These are phyloP conservation scores for Lichtheimia corymbifera DNA, from an alignment of 371 early-diverging fungal species.

Conservation along the genomic window DNA sequence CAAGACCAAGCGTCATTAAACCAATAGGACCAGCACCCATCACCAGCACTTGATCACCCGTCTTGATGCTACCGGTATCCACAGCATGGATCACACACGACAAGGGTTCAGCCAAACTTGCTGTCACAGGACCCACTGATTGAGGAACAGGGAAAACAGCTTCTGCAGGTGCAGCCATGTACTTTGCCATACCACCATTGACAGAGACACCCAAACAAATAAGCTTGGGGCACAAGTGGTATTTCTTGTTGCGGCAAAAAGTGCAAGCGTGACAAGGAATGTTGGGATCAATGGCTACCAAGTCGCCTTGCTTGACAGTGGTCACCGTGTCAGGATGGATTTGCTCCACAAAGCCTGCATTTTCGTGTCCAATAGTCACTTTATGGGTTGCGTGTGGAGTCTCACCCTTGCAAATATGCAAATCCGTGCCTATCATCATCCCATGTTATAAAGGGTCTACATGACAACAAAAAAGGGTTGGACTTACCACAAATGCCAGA, in stretches of 20 bases:
- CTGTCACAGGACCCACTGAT: slow-evolving; percentile 45
- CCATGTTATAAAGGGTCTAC: neutral
- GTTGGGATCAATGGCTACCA: slow-evolving; percentile 58
- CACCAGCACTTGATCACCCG: slow-evolving; percentile 45
- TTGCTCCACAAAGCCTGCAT: slow-evolving; percentile 51
- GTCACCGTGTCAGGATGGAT: slow-evolving; percentile 47
- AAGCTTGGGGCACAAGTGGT: slow-evolving; percentile 50
- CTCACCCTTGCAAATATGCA: slow-evolving; percentile 60
- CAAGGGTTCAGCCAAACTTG: slow-evolving; percentile 58
- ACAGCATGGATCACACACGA: slow-evolving; percentile 62
- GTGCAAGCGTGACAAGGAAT: slow-evolving; percentile 53
- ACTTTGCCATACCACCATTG: slow-evolving; percentile 61
- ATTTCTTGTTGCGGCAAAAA: slow-evolving; percentile 53
- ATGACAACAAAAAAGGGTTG: neutral
- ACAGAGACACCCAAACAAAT: slow-evolving; percentile 53
- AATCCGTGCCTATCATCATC: slow-evolving; percentile 42
- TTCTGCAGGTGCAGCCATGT: slow-evolving; percentile 48
- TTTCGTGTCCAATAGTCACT: slow-evolving; percentile 60
- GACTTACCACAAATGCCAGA: slow-evolving; percentile 58
- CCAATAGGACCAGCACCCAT: slow-evolving; percentile 63
- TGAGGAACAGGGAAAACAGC: slow-evolving; percentile 43
- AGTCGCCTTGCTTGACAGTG: slow-evolving; percentile 33
- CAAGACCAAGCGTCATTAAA: slow-evolving; percentile 50
- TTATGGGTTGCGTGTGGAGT: slow-evolving; percentile 55
- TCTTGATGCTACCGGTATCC: slow-evolving; percentile 49